Conservation (phyloP, 495 filamentous ascomycete genomes). For the Lasiosphaeris hirsuta region DNA sequence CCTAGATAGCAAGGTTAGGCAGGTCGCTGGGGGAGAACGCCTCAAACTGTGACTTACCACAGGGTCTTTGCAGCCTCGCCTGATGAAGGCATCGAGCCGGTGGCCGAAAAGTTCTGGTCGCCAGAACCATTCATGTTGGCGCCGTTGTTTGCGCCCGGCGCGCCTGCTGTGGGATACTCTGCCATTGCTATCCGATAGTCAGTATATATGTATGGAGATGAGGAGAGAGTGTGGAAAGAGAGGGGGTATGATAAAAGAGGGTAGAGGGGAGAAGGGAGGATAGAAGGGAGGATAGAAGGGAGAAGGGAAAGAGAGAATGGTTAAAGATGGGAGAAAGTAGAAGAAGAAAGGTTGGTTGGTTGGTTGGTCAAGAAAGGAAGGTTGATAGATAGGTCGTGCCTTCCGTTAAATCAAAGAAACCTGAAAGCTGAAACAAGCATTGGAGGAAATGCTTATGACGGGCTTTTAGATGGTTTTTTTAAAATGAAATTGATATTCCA, state of each 20-base stretch:
- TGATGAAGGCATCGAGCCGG: conserved; percentile 14
- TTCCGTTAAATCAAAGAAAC: too few relatives aligned
- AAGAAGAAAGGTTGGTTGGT: too few relatives aligned
- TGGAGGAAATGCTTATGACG: neutral
- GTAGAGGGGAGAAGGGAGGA: too few relatives aligned
- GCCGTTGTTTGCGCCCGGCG: conserved; percentile 24
- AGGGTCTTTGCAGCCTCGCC: conserved; percentile 39
- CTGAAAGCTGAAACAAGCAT: neutral
- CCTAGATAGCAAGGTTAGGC: conserved; percentile 50
- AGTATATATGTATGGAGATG: neutral
- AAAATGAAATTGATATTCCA: too few relatives aligned
- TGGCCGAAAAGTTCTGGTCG: conserved; percentile 17
- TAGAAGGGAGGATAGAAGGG: neutral
- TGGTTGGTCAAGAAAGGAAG: too few relatives aligned
- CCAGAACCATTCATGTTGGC: conserved; percentile 30
- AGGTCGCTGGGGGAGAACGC: neutral
- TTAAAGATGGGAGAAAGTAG: too few relatives aligned
- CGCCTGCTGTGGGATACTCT: conserved; percentile 23
- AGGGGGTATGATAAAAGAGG: too few relatives aligned
- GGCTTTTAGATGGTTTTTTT: too few relatives aligned
- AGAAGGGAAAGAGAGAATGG: neutral
- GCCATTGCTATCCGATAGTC: conserved; percentile 21
- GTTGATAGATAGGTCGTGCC: too few relatives aligned
- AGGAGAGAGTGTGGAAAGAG: too few relatives aligned
- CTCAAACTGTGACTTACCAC: conserved; percentile 31